Conservation (phyloP, 345 rosid genomes). For the Populus nigra region DNA sequence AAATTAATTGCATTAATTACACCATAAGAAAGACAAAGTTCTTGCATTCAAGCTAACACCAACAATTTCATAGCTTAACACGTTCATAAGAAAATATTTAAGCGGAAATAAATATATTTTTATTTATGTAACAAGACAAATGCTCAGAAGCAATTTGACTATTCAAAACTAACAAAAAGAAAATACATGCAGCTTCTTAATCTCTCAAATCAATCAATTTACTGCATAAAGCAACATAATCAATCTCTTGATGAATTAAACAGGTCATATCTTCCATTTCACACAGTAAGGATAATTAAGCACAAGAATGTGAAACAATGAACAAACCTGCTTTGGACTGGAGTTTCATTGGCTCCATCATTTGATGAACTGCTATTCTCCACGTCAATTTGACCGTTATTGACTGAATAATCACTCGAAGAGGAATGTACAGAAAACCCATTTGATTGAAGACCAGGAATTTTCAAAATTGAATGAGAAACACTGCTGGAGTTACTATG, state of each 20-base stretch:
- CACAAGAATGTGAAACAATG: not conserved
- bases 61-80: not conserved
- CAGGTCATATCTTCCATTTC: not conserved
- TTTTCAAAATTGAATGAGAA: slow-evolving; percentile 10
- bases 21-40: not conserved
- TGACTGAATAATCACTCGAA: slow-evolving; percentile 21
- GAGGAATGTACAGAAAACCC: slow-evolving; percentile 24
- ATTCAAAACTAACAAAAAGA: not conserved
- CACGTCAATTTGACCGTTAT: slow-evolving; percentile 13
- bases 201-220: not conserved
- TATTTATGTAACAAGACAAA: not conserved
- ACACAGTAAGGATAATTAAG: not conserved
- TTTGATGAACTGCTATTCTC: slow-evolving; percentile 5
- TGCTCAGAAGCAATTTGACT: not conserved
- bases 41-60: not conserved
- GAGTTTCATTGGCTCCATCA: slow-evolving; percentile 15
- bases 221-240: not conserved
- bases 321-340: slow-evolving; percentile 50
- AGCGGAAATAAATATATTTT: not conserved
- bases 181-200: not conserved
- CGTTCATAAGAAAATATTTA: not conserved
- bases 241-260: not conserved
- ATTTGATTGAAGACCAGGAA: slow-evolving; percentile 17
- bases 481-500: slow-evolving; percentile 8
- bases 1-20: not conserved